A percentile compares a stretch with the other conserved stretches of the same genome.
phyloP scores from a whole-genome alignment of 225 moss, liverwort and hornwort species.

The Straminergon stramineum region DNA sequence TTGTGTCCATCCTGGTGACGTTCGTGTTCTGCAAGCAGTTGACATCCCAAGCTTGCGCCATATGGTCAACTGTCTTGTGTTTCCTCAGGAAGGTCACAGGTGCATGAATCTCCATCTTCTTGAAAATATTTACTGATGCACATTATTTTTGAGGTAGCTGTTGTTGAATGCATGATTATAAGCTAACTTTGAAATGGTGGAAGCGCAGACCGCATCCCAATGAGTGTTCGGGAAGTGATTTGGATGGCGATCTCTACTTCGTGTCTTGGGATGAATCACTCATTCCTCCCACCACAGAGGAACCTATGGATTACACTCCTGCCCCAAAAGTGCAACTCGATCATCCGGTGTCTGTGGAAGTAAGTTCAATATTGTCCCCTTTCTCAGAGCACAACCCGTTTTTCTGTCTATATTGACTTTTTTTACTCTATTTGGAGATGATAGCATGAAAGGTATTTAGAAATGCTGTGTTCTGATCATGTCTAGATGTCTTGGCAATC shows the following conservation, averaged over 20 bases:
- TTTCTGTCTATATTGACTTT: not conserved
- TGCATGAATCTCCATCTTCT: constrained; percentile 7
- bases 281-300: constrained; percentile 33
- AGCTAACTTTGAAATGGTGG: constrained; percentile 3
- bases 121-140: not conserved
- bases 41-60: constrained; percentile 57
- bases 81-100: constrained; percentile 79
- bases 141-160: not conserved
- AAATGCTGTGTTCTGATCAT: not conserved
- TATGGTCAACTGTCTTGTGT: constrained; percentile 84
- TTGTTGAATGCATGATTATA: not conserved
- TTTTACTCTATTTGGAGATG: not conserved
- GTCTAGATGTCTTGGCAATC: not conserved
- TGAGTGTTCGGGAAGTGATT: constrained; percentile 94
- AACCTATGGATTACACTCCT: constrained; percentile 76
- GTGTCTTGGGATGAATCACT: constrained; percentile 63
- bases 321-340: constrained; percentile 16
- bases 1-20: constrained; percentile 77
- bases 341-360: constrained; percentile 52
- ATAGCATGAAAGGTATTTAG: not conserved
- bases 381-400: not conserved
- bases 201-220: constrained; percentile 78
- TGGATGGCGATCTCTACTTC: constrained; percentile 91
- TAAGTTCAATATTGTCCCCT: constrained; percentile 8
- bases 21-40: constrained; percentile 54